A percentile compares a stretch with the other conserved stretches of the same genome.
These are phyloP conservation scores for Ceratobasidium sp. DNA, from an alignment of 1,284 basidiomycete species.

Conservation along the genomic window DNA sequence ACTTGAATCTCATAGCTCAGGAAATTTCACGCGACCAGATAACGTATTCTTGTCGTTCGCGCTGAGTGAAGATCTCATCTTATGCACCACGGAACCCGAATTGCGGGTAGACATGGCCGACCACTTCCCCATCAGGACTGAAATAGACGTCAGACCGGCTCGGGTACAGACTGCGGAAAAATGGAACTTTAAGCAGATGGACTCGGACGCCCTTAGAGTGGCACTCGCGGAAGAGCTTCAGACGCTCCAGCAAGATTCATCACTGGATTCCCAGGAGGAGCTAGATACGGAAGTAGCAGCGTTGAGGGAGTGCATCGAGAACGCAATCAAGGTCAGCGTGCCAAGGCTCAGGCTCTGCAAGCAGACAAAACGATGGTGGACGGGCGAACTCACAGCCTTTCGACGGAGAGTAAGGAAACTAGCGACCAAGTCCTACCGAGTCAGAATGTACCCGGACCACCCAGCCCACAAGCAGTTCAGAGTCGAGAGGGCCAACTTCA, in stretches of 20 bases:
- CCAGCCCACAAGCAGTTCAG: background rate
- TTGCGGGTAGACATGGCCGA: background rate
- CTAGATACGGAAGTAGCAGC: background rate
- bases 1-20: background rate
- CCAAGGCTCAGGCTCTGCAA: background rate
- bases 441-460: background rate
- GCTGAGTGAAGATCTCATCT: background rate
- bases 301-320: background rate
- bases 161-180: background rate
- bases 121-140: constrained; percentile 5
- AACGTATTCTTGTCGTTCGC: background rate
- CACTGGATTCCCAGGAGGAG: background rate
- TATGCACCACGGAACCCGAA: background rate
- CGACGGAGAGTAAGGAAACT: background rate
- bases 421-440: background rate
- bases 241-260: background rate
- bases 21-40: constrained; percentile 6
- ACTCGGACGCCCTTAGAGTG: constrained; percentile 37
- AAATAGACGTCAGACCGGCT: background rate
- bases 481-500: background rate
- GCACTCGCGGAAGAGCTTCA: constrained; percentile 2
- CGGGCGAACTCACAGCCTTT: constrained; percentile 4
- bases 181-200: constrained; percentile 18
- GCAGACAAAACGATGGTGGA: constrained; percentile 35
- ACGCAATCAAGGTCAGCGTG: background rate